phyloP scores from a whole-genome alignment of 2,329 filamentous ascomycete genomes.

The Exserohilum turcica region DNA sequence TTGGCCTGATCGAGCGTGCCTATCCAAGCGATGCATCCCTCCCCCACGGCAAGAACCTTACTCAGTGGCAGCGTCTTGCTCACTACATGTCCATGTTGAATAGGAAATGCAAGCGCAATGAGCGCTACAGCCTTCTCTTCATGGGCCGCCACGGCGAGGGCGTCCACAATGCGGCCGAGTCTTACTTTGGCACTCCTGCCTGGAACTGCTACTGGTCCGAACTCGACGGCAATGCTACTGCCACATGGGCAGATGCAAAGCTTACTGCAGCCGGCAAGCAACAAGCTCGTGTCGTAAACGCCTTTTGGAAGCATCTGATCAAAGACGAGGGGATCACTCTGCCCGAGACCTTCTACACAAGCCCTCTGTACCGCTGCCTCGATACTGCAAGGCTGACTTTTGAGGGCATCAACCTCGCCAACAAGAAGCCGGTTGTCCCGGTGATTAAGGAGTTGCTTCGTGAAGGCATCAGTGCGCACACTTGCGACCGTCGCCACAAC shows the following conservation, averaged over 20 bases:
- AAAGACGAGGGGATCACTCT: constrained; percentile 60
- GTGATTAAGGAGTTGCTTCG: constrained; percentile 68
- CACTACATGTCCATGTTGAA: constrained; percentile 64
- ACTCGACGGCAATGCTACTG: constrained; percentile 66
- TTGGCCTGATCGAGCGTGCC: constrained; percentile 67
- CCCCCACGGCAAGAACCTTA: constrained; percentile 51
- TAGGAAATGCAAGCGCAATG: constrained; percentile 49
- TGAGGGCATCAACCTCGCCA: constrained; percentile 58
- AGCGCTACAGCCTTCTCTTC: constrained; percentile 69
- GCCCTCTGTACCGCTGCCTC: constrained; percentile 67
- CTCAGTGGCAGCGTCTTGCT: constrained; percentile 69
- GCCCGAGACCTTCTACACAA: constrained; percentile 69
- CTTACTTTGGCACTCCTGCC: constrained; percentile 68
- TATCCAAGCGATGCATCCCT: constrained; percentile 60
- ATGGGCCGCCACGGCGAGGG: constrained; percentile 74
- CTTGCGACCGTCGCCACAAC: constrained; percentile 67
- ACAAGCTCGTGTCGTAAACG: constrained; percentile 64
- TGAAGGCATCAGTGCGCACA: constrained; percentile 70
- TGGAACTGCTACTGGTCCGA: constrained; percentile 75
- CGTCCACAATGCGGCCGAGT: constrained; percentile 67
- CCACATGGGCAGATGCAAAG: constrained; percentile 66
- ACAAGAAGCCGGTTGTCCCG: constrained; percentile 59
- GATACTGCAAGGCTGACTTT: constrained; percentile 69
- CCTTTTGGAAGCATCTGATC: constrained; percentile 62
- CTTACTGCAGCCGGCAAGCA: constrained; percentile 62